A percentile compares a stretch with the other conserved stretches of the same genome.
phyloP scores from a whole-genome alignment of 2,329 filamentous ascomycete genomes.

The Aspergillus carbonarius region DNA sequence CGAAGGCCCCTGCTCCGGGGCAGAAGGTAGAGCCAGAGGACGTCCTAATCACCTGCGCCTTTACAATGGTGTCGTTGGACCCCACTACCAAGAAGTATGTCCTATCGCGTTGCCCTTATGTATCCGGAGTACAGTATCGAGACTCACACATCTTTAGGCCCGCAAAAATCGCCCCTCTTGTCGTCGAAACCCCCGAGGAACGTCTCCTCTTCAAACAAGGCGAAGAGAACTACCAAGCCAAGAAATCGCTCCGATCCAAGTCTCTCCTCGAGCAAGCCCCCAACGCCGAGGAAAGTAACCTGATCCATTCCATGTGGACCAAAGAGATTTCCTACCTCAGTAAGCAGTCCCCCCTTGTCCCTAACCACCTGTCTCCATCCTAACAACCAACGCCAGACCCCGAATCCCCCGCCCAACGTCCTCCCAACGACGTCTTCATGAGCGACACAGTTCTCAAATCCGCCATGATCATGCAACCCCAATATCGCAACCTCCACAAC shows the following conservation, averaged over 20 bases:
- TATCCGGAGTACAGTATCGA: background rate
- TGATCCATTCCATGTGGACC: slow-evolving; percentile 74
- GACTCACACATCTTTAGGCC: slow-evolving; percentile 44
- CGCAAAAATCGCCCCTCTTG: slow-evolving; percentile 60
- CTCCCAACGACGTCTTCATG: slow-evolving; percentile 62
- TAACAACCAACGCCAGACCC: slow-evolving; percentile 45
- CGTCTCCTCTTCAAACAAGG: slow-evolving; percentile 62
- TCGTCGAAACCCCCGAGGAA: slow-evolving; percentile 65
- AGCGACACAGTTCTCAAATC: slow-evolving; percentile 62
- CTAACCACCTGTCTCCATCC: no score
- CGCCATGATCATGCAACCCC: slow-evolving; percentile 73
- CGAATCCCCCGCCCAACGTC: slow-evolving; percentile 54
- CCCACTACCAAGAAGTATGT: slow-evolving; percentile 62
- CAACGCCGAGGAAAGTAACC: slow-evolving; percentile 67
- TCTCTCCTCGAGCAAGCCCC: slow-evolving; percentile 67
- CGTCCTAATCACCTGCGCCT: slow-evolving; percentile 68
- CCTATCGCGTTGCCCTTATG: background rate
- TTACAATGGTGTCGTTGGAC: slow-evolving; percentile 75
- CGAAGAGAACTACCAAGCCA: slow-evolving; percentile 65
- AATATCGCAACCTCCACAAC: slow-evolving; percentile 67
- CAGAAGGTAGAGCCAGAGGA: slow-evolving; percentile 58
- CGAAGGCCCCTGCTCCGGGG: slow-evolving; percentile 62
- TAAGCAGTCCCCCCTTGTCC: slow-evolving; percentile 24
- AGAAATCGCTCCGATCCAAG: slow-evolving; percentile 61
- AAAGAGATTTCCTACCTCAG: slow-evolving; percentile 64